Percentiles rank a stretch among this genome's conserved stretches.
Evolutionary conservation across 2,329 filamentous ascomycete species (phyloP).

Genomic region (Aspergillus latus): DNA sequence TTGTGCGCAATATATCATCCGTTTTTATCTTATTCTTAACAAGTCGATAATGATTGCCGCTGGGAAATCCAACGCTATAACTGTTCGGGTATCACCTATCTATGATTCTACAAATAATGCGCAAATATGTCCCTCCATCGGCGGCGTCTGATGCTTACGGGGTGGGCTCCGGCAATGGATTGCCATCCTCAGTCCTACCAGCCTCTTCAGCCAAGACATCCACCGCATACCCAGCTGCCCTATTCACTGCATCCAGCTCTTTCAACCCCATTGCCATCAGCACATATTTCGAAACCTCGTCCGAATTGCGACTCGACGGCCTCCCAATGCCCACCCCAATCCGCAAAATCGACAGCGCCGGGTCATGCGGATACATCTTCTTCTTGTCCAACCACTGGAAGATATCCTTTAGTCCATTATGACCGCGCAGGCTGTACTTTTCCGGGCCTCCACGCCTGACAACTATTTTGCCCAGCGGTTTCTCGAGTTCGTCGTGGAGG

Average conservation of each 20-base stretch:
- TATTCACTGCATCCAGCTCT: slow-evolving; percentile 55
- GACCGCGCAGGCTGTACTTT: slow-evolving; percentile 62
- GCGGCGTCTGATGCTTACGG: background rate
- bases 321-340: slow-evolving; percentile 87
- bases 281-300: slow-evolving; percentile 74
- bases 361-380: slow-evolving; percentile 29
- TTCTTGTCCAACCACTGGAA: slow-evolving; percentile 53
- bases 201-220: slow-evolving; percentile 54
- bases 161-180: background rate
- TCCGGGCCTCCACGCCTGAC: slow-evolving; percentile 59
- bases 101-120: background rate
- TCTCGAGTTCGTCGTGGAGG: slow-evolving; percentile 86
- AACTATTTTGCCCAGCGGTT: slow-evolving; percentile 65
- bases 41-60: background rate
- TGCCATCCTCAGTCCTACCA: slow-evolving; percentile 28
- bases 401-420: slow-evolving; percentile 73
- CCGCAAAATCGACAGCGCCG: slow-evolving; percentile 49
- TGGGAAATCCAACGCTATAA: background rate
- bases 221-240: slow-evolving; percentile 50
- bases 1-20: slow-evolving; percentile 4
- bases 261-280: slow-evolving; percentile 62
- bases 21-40: slow-evolving; percentile 2
- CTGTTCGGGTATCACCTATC: slow-evolving; percentile 14
- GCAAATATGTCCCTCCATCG: background rate
- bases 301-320: slow-evolving; percentile 65